A percentile compares a stretch with the other conserved stretches of the same genome.
Evolutionary conservation across 768 basidiomycete species (phyloP).

Genomic region (Grammothele lineata): DNA sequence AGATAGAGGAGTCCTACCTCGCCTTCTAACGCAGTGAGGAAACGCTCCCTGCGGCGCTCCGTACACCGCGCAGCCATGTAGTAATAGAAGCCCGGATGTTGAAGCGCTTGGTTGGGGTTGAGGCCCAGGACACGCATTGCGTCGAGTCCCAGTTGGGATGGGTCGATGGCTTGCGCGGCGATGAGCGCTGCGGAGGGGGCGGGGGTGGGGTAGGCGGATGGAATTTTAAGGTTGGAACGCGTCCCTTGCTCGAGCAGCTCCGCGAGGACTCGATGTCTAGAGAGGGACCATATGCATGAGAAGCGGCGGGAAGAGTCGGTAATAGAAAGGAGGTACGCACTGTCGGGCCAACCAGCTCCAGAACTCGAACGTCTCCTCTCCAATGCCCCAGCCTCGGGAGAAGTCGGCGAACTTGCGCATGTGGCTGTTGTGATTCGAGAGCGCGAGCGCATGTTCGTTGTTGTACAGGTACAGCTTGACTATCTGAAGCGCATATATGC

Average conservation of each 20-base stretch:
- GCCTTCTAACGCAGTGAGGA: constrained; percentile 49
- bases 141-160: constrained; percentile 48
- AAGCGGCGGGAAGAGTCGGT: neutral
- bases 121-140: constrained; percentile 58
- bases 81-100: constrained; percentile 92
- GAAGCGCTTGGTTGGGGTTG: constrained; percentile 79
- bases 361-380: constrained; percentile 93
- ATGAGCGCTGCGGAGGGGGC: constrained; percentile 24
- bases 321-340: constrained; percentile 38
- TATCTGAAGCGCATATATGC: constrained; percentile 78
- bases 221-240: constrained; percentile 56
- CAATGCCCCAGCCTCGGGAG: constrained; percentile 90
- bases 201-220: constrained; percentile 46
- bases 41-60: constrained; percentile 68
- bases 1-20: constrained; percentile 46
- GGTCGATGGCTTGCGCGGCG: constrained; percentile 20
- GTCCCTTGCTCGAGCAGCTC: constrained; percentile 87
- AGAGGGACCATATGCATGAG: neutral
- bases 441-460: constrained; percentile 74
- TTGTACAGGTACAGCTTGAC: constrained; percentile 90
- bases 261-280: constrained; percentile 82
- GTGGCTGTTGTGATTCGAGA: constrained; percentile 83
- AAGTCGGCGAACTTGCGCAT: constrained; percentile 83
- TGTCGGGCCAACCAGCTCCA: constrained; percentile 97
- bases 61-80: constrained; percentile 86